Conservation (phyloP, 192 early-diverging fungal species). For the Linnemannia exigua region DNA sequence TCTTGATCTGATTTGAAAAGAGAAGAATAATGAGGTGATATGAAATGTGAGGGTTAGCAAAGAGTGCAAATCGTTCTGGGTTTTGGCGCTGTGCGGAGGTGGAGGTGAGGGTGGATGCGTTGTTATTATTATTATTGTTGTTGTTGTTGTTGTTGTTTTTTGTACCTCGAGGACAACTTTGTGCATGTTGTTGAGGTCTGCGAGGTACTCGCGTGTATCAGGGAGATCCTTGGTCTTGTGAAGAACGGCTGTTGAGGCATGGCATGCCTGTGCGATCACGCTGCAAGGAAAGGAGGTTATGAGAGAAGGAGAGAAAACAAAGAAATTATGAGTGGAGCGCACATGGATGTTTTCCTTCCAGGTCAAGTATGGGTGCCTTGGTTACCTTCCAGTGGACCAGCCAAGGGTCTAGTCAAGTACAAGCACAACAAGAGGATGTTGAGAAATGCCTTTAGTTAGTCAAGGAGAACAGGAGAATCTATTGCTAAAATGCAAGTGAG, state of each 20-base stretch:
- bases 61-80: no score
- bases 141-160: no score
- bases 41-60: background rate
- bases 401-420: slow-evolving; percentile 41
- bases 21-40: background rate
- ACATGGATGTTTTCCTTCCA: background rate
- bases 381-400: slow-evolving; percentile 82
- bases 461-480: background rate
- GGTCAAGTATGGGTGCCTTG: background rate
- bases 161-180: slow-evolving; percentile 81
- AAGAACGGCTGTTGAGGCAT: slow-evolving; percentile 76
- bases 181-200: slow-evolving; percentile 76
- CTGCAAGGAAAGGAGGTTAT: slow-evolving; percentile 40
- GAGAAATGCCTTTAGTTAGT: background rate
- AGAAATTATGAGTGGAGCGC: background rate
- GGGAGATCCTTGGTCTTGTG: slow-evolving; percentile 71
- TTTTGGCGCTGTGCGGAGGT: no score
- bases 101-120: no score
- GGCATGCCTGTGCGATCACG: slow-evolving; percentile 82
- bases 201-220: slow-evolving; percentile 72
- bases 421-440: no score
- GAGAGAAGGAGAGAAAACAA: background rate
- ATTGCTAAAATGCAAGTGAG: no score
- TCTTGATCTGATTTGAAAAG: slow-evolving; percentile 66
- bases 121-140: no score